Base-by-base conservation (phyloP, 1,139 yeast genomes). In the Kodamaea ohmeri region DNA sequence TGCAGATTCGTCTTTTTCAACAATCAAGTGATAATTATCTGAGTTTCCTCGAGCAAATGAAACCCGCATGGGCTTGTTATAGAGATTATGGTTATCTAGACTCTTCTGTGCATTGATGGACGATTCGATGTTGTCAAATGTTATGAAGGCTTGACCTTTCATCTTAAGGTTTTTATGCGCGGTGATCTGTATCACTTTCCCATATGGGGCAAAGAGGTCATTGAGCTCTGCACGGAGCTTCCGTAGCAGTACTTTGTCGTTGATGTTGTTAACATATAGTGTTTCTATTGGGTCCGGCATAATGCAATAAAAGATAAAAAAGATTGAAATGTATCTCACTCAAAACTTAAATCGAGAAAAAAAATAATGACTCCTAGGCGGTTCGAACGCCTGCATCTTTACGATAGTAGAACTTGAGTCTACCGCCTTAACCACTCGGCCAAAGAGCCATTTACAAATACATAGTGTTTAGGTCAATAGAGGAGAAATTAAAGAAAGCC, bases 101-200 rank as follows among this genome's bases (percentile, higher is more conserved):
- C 53, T 63, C 5, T 62, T 56, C 14, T 75, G 52, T 0, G 94
- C 94, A 21, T 53, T 51, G 3, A 51, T 44, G 0, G 94, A 84
- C 6, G 65, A 56, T 2, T 63, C 62, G 1, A 55, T 50, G 15
- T 60, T 55, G 3, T 63, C 68, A 46, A 80, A 81, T 0, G 90
- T 82, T 5, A 92, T 71, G 58, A 89, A 92, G 1, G 96, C 96
- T 58, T 89, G 97, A 2, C 96, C 96, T 40, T 80, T 71, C 73
- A 85, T 70, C 41, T 70, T 72, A 19, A 85, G 52, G 50, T 80
- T 82, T 46, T 73, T 73, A 45, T 79, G 81, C 1, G 89, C 79
- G 1, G 78, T 68, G 6, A 88, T 61, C 30, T 75, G 77, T 9
- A 71, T 47, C 1, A 84, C 66, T 0, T 62, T 55, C 0, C 86